Percentiles rank a stretch among this genome's conserved stretches.
These are phyloP conservation scores for Combretum micranthum DNA, from an alignment of 345 rosid genomes.

Conservation along the genomic window DNA sequence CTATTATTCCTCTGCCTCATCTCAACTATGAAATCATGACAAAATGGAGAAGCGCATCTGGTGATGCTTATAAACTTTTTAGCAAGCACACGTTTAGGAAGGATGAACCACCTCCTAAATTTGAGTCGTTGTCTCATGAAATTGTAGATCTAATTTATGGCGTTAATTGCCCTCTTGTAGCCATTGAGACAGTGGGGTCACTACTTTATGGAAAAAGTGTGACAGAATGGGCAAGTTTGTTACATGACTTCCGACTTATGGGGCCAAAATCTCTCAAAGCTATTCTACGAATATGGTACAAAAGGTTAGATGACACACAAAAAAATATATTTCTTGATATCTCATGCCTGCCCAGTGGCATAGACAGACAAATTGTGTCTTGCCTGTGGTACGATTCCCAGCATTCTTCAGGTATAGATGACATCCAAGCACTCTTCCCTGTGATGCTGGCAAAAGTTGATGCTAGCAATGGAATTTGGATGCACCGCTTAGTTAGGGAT, in stretches of 20 bases:
- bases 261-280: not conserved
- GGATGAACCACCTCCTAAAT: not conserved
- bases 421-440: not conserved
- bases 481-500: slow-evolving; percentile 16
- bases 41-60: too few species aligned
- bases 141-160: not conserved
- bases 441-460: slow-evolving; percentile 7
- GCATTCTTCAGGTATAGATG: not conserved
- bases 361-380: not conserved
- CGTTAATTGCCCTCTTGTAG: slow-evolving; percentile 2
- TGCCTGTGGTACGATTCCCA: too few species aligned
- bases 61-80: slow-evolving; percentile 7
- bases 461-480: not conserved
- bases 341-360: not conserved
- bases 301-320: not conserved
- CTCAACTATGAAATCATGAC: fast-evolving
- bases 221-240: slow-evolving; percentile 1
- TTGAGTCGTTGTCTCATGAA: not conserved
- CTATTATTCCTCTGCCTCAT: not conserved
- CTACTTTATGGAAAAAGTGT: not conserved
- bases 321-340: slow-evolving; percentile 16
- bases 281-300: not conserved
- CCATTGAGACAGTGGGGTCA: slow-evolving; percentile 9
- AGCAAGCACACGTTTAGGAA: slow-evolving; percentile 4
- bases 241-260: not conserved